A percentile compares a stretch with the other conserved stretches of the same genome.
These are phyloP conservation scores for Mycena sp. DNA, from an alignment of 1,284 basidiomycete genomes.

Conservation along the genomic window DNA sequence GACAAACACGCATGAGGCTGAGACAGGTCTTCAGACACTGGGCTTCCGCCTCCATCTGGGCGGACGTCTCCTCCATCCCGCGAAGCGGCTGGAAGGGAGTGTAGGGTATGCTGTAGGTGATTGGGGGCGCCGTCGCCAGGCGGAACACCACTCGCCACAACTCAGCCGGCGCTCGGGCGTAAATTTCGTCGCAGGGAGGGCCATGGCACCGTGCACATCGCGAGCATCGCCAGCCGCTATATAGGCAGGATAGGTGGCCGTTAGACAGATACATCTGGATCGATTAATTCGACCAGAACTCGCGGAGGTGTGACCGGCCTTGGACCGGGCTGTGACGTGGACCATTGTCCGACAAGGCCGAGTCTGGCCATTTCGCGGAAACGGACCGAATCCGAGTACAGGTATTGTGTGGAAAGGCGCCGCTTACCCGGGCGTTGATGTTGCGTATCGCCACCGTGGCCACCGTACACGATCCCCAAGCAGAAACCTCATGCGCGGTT, in stretches of 20 bases:
- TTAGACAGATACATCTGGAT: not conserved
- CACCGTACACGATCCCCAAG: too few species aligned
- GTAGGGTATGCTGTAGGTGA: not conserved
- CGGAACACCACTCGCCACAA: constrained; percentile 19
- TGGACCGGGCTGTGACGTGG: too few species aligned
- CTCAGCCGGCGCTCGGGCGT: constrained; percentile 9
- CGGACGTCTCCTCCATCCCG: constrained; percentile 17
- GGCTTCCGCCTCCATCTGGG: not conserved
- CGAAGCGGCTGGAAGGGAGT: constrained; percentile 16
- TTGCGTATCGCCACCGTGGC: not conserved
- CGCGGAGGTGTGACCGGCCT: not conserved
- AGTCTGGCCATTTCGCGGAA: not conserved
- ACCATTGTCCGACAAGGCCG: not conserved
- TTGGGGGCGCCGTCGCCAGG: not conserved
- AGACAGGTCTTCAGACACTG: constrained; percentile 18
- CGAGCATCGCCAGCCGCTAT: not conserved
- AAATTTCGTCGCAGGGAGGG: too few species aligned
- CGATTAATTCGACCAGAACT: not conserved
- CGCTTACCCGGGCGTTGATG: too few species aligned
- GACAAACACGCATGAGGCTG: constrained; percentile 14
- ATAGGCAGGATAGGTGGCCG: not conserved
- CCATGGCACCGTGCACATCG: too few species aligned
- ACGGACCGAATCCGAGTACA: constrained; percentile 14
- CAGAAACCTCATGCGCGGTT: too few species aligned
- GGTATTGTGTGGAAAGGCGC: constrained; percentile 1